Conservation (phyloP, 805 yeast species). For the Ogataea henricii region DNA sequence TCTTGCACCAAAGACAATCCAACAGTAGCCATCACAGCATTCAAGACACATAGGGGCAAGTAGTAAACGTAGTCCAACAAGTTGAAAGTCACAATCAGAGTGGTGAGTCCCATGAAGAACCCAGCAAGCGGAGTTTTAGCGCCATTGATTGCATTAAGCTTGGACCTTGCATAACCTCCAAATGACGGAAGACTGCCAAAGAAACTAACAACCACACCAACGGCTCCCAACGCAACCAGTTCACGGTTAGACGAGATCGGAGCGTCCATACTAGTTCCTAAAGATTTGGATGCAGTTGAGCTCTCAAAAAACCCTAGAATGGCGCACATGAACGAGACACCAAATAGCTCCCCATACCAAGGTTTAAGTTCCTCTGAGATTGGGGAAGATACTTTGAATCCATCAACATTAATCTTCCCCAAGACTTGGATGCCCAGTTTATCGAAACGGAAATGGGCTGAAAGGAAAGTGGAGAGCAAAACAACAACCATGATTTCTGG, state of each 20-base stretch:
- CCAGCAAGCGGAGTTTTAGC: constrained; percentile 88
- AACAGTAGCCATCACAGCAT: constrained; percentile 77
- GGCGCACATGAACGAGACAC: constrained; percentile 77
- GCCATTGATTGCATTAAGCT: constrained; percentile 83
- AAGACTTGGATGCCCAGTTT: constrained; percentile 62
- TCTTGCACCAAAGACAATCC: constrained; percentile 81
- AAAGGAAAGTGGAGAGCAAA: constrained; percentile 54
- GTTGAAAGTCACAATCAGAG: constrained; percentile 63
- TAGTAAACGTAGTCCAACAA: constrained; percentile 65
- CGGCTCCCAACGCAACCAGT: constrained; percentile 81
- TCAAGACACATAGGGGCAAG: constrained; percentile 77
- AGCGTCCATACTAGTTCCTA: constrained; percentile 71
- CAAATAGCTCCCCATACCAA: constrained; percentile 55
- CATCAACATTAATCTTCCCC: constrained; percentile 62
- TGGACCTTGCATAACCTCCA: constrained; percentile 95
- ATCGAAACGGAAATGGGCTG: constrained; percentile 49
- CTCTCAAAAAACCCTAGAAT: constrained; percentile 90
- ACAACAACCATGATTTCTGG: constrained; percentile 90
- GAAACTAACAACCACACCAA: constrained; percentile 61
- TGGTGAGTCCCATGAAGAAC: constrained; percentile 72
- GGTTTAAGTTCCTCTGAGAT: constrained; percentile 47
- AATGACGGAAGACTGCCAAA: constrained; percentile 82
- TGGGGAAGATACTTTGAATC: constrained; percentile 59
- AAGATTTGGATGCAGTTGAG: constrained; percentile 86
- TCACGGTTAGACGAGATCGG: constrained; percentile 88